Base-by-base conservation (phyloP, 2,329 filamentous ascomycete genomes). In the Ploettnerulaceae sp. region DNA sequence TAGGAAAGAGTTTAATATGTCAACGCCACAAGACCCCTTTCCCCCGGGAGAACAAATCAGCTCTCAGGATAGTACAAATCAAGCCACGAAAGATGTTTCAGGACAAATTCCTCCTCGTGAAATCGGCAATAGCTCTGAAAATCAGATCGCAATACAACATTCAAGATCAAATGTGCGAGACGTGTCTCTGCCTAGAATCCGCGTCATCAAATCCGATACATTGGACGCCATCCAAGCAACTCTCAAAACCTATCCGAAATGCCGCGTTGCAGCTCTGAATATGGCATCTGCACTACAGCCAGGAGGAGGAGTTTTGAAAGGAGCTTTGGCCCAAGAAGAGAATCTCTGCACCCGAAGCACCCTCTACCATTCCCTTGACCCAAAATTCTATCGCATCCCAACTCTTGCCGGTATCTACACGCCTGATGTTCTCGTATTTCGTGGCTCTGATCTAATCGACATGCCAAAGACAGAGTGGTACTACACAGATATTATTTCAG, bases 251-350 rank as follows among this genome's bases (percentile, higher is more conserved):
- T 51, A 59, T 51, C 48, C 56, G 53, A 38, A 62, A 66, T 56
- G 54, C 34, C 62, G 65, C 6, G 72, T 83, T n/a, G 76, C 73
- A 24, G 71, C 85, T 18, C 67, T 87, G 48, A 87, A 86, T 57
- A 78, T 85, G 67, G 82, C 82, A 12, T 84, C 77, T 40, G 71
- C 76, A 36, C 56, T 63, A 3, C 63, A 58, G 11, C 71, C 77
- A 0, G 83, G 82, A n/a, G 82, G 83, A 15, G 81, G 80, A 14
- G 86, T 81, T 73, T 60, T 73, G 4, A 71, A 71, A 28, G 82
- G 82, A 26, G 70, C 79, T 45, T 64, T 76, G 22, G 82, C 82
- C 0, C 83, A 87, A 62, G 82, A 87, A 65, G 83, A 87, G 67
- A 74, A 76, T 2, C 70, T 87, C 5, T 86, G 81, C 65, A 82